Base-by-base conservation (phyloP, 805 yeast species). In the Kurtzmaniella cleridarum region DNA sequence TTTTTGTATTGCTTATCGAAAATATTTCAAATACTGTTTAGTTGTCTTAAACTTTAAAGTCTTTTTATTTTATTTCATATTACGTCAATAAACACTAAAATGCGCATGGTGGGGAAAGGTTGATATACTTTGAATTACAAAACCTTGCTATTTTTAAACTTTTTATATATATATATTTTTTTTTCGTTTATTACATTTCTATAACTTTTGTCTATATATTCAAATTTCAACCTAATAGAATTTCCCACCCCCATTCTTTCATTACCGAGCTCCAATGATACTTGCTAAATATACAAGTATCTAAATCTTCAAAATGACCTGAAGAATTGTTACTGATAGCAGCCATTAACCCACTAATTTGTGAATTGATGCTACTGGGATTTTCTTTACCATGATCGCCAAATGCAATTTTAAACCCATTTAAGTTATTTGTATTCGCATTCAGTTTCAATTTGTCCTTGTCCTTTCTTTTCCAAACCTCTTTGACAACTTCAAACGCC, bases 211-310 rank as follows among this genome's bases (percentile, higher is more conserved):
- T 18, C 13, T 16, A 5, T 31, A n/a, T 16, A n/a, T 31, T 10
- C n/a, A n/a, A n/a, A 4, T 11, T 10, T 55, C 46, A 75, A 2
- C 78, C 86, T 36, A 81, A 61, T 27, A 81, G 54, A 8, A 81
- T 81, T 52, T 81, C 87, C 85, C 87, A 79, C 1, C 79, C 79
- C 87, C 88, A 81, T 46, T 81, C 86, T 48, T 75, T 72, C 86
- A 81, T 81, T 12, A 81, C 78, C 0, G 75, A 62, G 40, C 78
- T 75, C 88, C 88, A 81, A 54, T 81, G 86, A 5, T 78, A 58
- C 60, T 74, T 66, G 24, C 76, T 69, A 34, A 64, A 61, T 31
- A 78, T 63, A 1, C 73, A 73, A 27, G 63, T 65, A 23, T 45
- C 46, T 14, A 54, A 47, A 27, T 64, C 69, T 11, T 62, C 63